Evolutionary conservation across 2,329 filamentous ascomycete genomes (phyloP).

Genomic region (Colletotrichum gloeosporioides): DNA sequence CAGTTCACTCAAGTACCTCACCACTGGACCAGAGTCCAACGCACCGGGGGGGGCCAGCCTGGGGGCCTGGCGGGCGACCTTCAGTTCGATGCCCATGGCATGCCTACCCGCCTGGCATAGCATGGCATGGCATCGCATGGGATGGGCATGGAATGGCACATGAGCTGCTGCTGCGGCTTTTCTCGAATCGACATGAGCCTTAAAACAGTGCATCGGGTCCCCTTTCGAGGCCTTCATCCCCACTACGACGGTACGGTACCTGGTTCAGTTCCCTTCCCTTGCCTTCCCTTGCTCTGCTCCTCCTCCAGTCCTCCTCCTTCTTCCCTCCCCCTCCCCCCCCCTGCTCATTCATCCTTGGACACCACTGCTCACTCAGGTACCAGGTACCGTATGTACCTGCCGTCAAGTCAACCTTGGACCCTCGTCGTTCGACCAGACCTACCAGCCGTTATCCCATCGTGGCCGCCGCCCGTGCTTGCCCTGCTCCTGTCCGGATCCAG

Average conservation of each 20-base stretch:
- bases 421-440: slow-evolving; percentile 2
- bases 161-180: slow-evolving; percentile 39
- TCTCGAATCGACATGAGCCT: slow-evolving; percentile 36
- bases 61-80: background rate
- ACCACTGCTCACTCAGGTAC: slow-evolving; percentile 41
- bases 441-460: slow-evolving; percentile 21
- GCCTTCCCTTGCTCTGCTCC: background rate
- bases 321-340: background rate
- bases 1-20: background rate
- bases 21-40: background rate
- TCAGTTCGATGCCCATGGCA: slow-evolving; percentile 11
- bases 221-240: slow-evolving; percentile 36
- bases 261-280: background rate
- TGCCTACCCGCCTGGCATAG: slow-evolving; percentile 28
- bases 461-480: slow-evolving; percentile 41
- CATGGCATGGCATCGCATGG: slow-evolving; percentile 31
- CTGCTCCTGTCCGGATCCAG: slow-evolving; percentile 47
- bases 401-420: background rate
- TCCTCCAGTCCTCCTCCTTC: background rate
- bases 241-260: slow-evolving; percentile 31
- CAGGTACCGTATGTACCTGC: slow-evolving; percentile 31
- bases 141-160: slow-evolving; percentile 29
- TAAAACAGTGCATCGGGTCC: slow-evolving; percentile 36
- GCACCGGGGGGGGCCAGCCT: background rate
- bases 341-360: background rate